Conservation (phyloP, 2,329 filamentous ascomycete genomes). For the Acarospora socialis region DNA sequence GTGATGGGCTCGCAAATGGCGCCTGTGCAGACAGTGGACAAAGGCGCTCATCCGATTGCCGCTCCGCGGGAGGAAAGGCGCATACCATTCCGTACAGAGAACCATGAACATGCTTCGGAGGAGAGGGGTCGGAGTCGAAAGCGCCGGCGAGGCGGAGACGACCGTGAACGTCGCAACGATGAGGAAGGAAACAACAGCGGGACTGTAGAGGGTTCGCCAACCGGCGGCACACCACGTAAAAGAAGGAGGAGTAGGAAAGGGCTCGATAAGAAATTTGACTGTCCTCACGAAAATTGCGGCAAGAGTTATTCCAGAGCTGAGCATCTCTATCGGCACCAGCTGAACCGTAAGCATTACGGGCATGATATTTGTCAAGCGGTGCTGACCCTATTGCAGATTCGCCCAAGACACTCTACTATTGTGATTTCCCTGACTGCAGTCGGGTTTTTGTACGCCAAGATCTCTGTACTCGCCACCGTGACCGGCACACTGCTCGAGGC, state of each 20-base stretch:
- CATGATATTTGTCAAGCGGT: conserved; percentile 9
- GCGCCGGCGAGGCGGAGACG: too few species aligned
- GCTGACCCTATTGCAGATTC: conserved; percentile 43
- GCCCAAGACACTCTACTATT: conserved; percentile 88
- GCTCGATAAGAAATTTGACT: conserved; percentile 51
- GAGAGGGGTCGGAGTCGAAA: too few species aligned
- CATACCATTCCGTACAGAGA: too few species aligned
- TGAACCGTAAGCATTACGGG: conserved; percentile 59
- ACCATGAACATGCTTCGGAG: too few species aligned
- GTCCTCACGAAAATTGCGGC: conserved; percentile 71
- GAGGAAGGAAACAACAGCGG: too few species aligned
- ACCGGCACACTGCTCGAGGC: conserved; percentile 56
- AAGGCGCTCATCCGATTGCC: too few species aligned
- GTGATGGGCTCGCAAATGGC: too few species aligned
- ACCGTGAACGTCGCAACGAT: too few species aligned
- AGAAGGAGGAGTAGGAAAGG: conserved; percentile 31
- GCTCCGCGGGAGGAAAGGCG: too few species aligned
- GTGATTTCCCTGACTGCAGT: conserved; percentile 81
- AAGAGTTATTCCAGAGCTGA: conserved; percentile 96
- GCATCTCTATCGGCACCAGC: conserved; percentile 88
- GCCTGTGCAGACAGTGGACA: too few species aligned
- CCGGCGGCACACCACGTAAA: conserved; percentile 20
- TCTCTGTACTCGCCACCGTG: conserved; percentile 70
- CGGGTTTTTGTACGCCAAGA: conserved; percentile 89
- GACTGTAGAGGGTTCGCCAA: too few species aligned